phyloP scores from a whole-genome alignment of 257 asterid genomes.

The Mitragyna speciosa region DNA sequence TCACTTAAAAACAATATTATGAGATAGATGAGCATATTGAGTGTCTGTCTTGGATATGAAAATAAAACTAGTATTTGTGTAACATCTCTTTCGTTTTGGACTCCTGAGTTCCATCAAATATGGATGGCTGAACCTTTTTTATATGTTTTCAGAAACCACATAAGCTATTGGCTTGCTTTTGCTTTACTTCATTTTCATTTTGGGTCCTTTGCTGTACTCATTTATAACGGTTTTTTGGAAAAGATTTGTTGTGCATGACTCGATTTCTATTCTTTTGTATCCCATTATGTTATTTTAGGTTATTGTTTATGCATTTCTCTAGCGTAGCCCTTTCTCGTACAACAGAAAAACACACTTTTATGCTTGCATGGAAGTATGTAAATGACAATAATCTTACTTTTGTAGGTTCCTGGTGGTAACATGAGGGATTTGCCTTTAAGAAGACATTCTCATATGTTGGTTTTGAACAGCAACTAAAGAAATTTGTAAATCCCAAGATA shows the following conservation, averaged over 20 bases:
- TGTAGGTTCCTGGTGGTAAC: conserved; percentile 97
- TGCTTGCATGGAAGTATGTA: background rate
- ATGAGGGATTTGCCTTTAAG: conserved; percentile 98
- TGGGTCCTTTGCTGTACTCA: background rate
- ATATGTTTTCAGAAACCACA: background rate
- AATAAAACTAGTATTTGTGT: background rate
- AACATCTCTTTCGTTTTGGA: background rate
- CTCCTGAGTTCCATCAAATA: background rate
- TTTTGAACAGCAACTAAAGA: conserved; percentile 97
- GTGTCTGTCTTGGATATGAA: background rate
- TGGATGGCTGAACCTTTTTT: background rate
- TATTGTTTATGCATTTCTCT: background rate
- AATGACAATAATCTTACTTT: conserved; percentile 13
- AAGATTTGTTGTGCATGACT: background rate
- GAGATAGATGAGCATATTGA: background rate
- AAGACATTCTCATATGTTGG: conserved; percentile 99
- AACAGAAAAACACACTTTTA: background rate
- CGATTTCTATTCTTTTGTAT: background rate
- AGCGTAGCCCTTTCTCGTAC: background rate
- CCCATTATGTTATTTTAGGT: background rate
- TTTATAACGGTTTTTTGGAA: background rate
- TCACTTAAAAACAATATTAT: background rate
- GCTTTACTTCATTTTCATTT: background rate
- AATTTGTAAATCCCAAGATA: conserved; percentile 71
- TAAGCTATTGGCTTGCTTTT: background rate